Percentiles rank a stretch among this genome's conserved stretches.
Conservation (phyloP, 805 yeast species). For the Yamadazyma akitaensis region DNA sequence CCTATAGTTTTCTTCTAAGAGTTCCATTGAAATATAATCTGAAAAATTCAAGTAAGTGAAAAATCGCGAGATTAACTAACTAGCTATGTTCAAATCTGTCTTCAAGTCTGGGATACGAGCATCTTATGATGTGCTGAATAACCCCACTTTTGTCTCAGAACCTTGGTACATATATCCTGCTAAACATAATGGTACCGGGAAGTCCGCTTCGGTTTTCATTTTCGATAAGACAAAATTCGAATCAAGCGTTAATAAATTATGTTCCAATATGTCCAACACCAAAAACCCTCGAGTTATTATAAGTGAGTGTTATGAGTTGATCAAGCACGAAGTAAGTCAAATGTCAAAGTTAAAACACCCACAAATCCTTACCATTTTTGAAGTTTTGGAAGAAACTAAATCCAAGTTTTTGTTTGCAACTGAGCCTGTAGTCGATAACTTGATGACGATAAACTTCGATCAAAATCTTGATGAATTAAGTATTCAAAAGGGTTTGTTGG, state of each 20-base stretch:
- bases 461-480: slow-evolving; percentile 60
- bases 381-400: slow-evolving; percentile 86
- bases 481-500: slow-evolving; percentile 79
- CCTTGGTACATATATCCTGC: slow-evolving; percentile 88
- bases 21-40: slow-evolving; percentile 26
- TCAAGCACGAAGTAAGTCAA: slow-evolving; percentile 66
- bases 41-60: background rate
- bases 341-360: slow-evolving; percentile 88
- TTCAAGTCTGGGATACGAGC: slow-evolving; percentile 61
- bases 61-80: background rate
- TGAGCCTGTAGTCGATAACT: slow-evolving; percentile 64
- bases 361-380: slow-evolving; percentile 74
- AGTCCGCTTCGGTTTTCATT: slow-evolving; percentile 75
- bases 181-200: slow-evolving; percentile 60
- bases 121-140: slow-evolving; percentile 63
- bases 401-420: slow-evolving; percentile 77
- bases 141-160: slow-evolving; percentile 69
- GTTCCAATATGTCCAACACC: slow-evolving; percentile 28
- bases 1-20: slow-evolving; percentile 45
- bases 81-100: slow-evolving; percentile 49
- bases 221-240: slow-evolving; percentile 81
- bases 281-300: slow-evolving; percentile 47
- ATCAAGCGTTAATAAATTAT: slow-evolving; percentile 41
- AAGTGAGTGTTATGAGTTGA: slow-evolving; percentile 61
- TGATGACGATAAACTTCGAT: slow-evolving; percentile 35